Evolutionary conservation across 345 rosid species (phyloP).

Genomic region (Barbarea vulgaris): DNA sequence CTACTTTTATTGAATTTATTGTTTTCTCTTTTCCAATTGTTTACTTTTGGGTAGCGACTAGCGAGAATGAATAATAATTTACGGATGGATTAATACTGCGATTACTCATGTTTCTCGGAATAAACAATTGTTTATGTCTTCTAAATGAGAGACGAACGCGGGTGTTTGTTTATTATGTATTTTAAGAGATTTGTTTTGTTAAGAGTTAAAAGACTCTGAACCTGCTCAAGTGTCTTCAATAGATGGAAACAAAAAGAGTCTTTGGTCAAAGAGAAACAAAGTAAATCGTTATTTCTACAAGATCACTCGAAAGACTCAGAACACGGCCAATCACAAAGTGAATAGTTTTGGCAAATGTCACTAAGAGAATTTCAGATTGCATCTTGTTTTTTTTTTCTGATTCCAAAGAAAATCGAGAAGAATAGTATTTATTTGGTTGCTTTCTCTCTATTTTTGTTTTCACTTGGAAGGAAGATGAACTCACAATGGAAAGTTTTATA

Average conservation of each 20-base stretch:
- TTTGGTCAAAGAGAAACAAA: neutral
- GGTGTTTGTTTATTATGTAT: neutral
- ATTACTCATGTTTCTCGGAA: conserved; percentile 16
- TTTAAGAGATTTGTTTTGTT: neutral
- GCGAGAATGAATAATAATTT: conserved; percentile 1
- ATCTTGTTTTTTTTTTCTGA: neutral
- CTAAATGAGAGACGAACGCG: neutral
- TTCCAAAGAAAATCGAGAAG: neutral
- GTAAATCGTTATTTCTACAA: neutral
- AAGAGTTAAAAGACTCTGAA: neutral
- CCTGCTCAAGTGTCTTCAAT: neutral
- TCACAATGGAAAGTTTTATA: conserved; percentile 20
- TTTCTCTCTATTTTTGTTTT: conserved; percentile 2
- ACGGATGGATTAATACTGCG: conserved; percentile 14
- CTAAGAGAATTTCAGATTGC: neutral
- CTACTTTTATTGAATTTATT: conserved; percentile 26
- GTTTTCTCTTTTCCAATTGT: conserved; percentile 15
- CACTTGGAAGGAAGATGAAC: neutral
- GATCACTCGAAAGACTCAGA: neutral
- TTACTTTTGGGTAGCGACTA: conserved; percentile 21
- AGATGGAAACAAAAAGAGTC: neutral
- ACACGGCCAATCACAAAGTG: neutral
- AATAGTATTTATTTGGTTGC: neutral
- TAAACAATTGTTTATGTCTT: conserved; percentile 1
- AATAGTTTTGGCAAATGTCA: neutral